Conservation (phyloP, 2,329 filamentous ascomycete genomes). For the Penicillium sumatraense region DNA sequence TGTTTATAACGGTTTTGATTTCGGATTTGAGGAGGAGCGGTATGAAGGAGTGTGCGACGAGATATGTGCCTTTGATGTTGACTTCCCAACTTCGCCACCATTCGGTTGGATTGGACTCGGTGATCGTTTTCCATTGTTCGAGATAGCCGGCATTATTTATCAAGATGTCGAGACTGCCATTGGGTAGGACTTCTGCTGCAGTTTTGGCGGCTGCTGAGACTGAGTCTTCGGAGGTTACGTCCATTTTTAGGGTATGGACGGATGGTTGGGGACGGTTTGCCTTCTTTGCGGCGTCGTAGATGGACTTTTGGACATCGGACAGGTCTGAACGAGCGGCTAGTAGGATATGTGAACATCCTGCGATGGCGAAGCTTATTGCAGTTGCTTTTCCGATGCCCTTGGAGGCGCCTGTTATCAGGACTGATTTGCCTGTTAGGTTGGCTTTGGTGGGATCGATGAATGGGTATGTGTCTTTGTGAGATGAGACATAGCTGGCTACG, state of each 20-base stretch:
- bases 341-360: not conserved
- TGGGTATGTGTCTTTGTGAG: conserved; percentile 46
- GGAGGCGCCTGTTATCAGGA: conserved; percentile 61
- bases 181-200: not conserved
- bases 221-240: not conserved
- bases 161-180: conserved; percentile 52
- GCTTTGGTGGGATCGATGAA: conserved; percentile 51
- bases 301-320: not conserved
- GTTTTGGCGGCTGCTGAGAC: not conserved
- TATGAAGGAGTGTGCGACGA: conserved; percentile 27
- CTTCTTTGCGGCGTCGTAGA: not conserved
- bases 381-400: conserved; percentile 58
- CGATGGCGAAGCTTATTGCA: not conserved
- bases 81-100: conserved; percentile 53
- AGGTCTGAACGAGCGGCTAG: not conserved
- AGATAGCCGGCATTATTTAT: conserved; percentile 54
- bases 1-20: conserved; percentile 37
- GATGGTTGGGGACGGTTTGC: not conserved
- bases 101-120: conserved; percentile 39
- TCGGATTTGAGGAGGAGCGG: conserved; percentile 34
- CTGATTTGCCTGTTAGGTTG: conserved; percentile 45
- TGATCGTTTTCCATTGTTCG: conserved; percentile 30
- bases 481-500: not conserved
- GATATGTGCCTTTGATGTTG: conserved; percentile 55
- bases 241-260: not conserved